Base-by-base conservation (phyloP, 768 basidiomycete species). In the Termitomyces sp. region DNA sequence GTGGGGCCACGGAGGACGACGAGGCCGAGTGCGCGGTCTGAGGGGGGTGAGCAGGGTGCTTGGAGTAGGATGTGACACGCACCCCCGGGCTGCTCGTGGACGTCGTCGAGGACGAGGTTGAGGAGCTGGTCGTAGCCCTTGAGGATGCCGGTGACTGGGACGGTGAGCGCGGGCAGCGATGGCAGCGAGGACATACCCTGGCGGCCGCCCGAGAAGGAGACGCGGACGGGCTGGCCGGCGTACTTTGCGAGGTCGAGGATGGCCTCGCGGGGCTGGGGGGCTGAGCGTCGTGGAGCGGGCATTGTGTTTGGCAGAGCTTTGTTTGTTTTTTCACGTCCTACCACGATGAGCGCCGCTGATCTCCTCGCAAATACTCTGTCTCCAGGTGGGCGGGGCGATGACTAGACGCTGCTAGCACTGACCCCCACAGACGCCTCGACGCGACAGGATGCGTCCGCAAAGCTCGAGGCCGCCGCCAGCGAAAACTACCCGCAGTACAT, bases 201-300 rank as follows among this genome's bases (percentile, higher is more conserved):
- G 41, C 97, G 77, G 40, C 96, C 96, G 45, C 97, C 97, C n/a
- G 93, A 93, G 68, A 99, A 98, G 73, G 97, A 98, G 67, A 98
- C 94, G 56, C 93, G 77, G 68, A 99, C 92, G 60, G 85, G 82
- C 71, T 94, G 87, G 71, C 96, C 91, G 53, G 90, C 89, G 66
- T 97, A 98, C 71, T 96, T 95, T 50, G 90, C 85, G 33, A 98
- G 85, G 71, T 98, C 94, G 33, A 98, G 84, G 72, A 98, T 98
- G 30, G 93, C 92, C 72, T 98, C 96, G 44, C 92, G 16, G 76
- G 74, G 41, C 88, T 30, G 30, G 30, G 30, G 30, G 30, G n/a
- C n/a, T n/a, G n/a, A n/a, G n/a, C n/a, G n/a, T n/a, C n/a, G n/a
- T n/a, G n/a, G n/a, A 7, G 30, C 6, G 6, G 30, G 30, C 30